Conservation (phyloP, 495 filamentous ascomycete genomes). For the Ramalina intermedia region DNA sequence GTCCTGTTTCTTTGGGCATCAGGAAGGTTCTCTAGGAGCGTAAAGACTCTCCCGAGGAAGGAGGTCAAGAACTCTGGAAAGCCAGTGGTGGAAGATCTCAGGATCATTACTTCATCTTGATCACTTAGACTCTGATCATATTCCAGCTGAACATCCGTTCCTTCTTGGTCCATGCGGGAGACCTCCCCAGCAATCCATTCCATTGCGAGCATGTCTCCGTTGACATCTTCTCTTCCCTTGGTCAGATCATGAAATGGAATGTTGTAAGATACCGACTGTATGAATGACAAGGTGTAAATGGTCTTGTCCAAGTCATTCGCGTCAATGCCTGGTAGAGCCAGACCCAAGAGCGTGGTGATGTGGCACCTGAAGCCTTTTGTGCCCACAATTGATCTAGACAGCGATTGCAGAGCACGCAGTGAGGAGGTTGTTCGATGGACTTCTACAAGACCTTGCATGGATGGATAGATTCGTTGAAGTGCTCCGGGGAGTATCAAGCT, state of each 20-base stretch:
- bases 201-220: slow-evolving; percentile 64
- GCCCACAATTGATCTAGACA: slow-evolving; percentile 75
- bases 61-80: slow-evolving; percentile 84
- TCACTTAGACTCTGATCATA: slow-evolving; percentile 73
- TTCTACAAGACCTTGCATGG: slow-evolving; percentile 89
- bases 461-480: slow-evolving; percentile 90
- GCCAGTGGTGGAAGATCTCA: slow-evolving; percentile 90
- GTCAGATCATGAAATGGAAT: slow-evolving; percentile 83
- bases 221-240: slow-evolving; percentile 49
- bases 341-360: slow-evolving; percentile 77
- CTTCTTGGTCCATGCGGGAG: slow-evolving; percentile 81
- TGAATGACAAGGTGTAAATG: slow-evolving; percentile 81
- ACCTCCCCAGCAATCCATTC: slow-evolving; percentile 91
- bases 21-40: slow-evolving; percentile 84
- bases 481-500: slow-evolving; percentile 86
- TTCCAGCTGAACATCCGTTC: slow-evolving; percentile 67
- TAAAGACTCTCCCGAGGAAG: slow-evolving; percentile 88
- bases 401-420: slow-evolving; percentile 74
- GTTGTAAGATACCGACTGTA: slow-evolving; percentile 87
- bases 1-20: slow-evolving; percentile 75
- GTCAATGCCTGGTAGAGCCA: slow-evolving; percentile 90
- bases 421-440: slow-evolving; percentile 94
- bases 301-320: slow-evolving; percentile 97
- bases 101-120: slow-evolving; percentile 73
- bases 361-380: slow-evolving; percentile 92